phyloP scores from a whole-genome alignment of 768 basidiomycete genomes.

The Xerocomellus chrysenteron region DNA sequence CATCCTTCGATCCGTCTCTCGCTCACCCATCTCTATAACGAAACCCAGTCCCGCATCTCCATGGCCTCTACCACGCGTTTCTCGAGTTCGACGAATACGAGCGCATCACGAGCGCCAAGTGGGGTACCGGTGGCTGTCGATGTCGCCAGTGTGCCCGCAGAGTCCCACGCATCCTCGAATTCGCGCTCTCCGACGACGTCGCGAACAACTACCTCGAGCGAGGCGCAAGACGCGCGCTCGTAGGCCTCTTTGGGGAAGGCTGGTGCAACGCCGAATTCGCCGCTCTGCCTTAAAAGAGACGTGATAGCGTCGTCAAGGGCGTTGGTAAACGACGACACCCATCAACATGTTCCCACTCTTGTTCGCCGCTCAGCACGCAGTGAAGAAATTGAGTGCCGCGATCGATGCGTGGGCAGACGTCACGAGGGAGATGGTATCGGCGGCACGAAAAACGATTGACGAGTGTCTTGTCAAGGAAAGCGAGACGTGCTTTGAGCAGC shows the following conservation, averaged over 20 bases:
- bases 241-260: conserved; percentile 83
- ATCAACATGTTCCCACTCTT: conserved; percentile 67
- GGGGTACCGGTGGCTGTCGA: conserved; percentile 82
- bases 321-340: conserved; percentile 70
- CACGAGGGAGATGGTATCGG: conserved; percentile 59
- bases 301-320: conserved; percentile 70
- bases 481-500: conserved; percentile 62
- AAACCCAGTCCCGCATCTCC: conserved; percentile 81
- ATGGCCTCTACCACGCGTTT: conserved; percentile 85
- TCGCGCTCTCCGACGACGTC: conserved; percentile 75
- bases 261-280: conserved; percentile 89
- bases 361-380: conserved; percentile 61
- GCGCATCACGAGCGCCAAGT: conserved; percentile 65
- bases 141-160: conserved; percentile 83
- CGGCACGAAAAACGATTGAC: conserved; percentile 61
- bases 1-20: conserved; percentile 79
- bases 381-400: conserved; percentile 43
- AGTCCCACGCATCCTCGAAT: conserved; percentile 80
- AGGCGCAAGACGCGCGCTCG: conserved; percentile 71
- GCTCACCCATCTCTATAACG: conserved; percentile 69
- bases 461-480: conserved; percentile 58
- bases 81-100: conserved; percentile 81
- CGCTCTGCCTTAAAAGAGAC: conserved; percentile 57
- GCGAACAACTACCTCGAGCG: conserved; percentile 68
- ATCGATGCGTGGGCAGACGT: conserved; percentile 51